Conservation (phyloP, 148 eudicot genomes). For the Linanthus parryae region DNA sequence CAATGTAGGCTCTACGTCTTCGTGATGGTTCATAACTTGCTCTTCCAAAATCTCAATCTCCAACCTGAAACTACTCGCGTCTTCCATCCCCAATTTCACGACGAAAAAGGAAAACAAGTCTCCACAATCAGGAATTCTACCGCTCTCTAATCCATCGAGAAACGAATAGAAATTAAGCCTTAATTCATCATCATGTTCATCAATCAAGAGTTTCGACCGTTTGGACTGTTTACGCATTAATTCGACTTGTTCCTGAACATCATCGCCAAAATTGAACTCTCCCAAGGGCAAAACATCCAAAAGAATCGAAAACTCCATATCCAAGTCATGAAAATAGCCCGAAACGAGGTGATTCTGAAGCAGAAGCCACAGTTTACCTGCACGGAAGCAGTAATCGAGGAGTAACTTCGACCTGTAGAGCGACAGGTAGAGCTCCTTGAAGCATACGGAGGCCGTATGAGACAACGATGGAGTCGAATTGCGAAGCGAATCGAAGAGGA, state of each 20-base stretch:
- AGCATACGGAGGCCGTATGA: conserved; percentile 49
- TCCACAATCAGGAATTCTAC: conserved; percentile 24
- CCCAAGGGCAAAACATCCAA: conserved; percentile 70
- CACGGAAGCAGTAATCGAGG: conserved; percentile 57
- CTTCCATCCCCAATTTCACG: conserved; percentile 39
- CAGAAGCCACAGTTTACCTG: conserved; percentile 73
- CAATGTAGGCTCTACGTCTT: conserved; percentile 65
- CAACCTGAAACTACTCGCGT: conserved; percentile 37
- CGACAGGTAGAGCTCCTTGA: conserved; percentile 71
- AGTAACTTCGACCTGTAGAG: conserved; percentile 68
- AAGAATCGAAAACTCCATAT: conserved; percentile 64
- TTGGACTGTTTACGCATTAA: conserved; percentile 58
- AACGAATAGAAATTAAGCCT: conserved; percentile 46
- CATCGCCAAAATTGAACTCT: conserved; percentile 46
- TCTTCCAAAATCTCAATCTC: conserved; percentile 92
- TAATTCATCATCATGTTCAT: conserved; percentile 48
- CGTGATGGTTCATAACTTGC: conserved; percentile 68
- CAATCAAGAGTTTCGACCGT: conserved; percentile 41
- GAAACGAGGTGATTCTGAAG: conserved; percentile 71
- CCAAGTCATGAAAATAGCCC: conserved; percentile 81
- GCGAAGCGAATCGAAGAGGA: conserved; percentile 46
- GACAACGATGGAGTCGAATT: conserved; percentile 28
- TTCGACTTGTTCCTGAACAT: conserved; percentile 69
- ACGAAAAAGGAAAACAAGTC: conserved; percentile 49
- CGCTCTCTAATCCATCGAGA: conserved; percentile 50